Base-by-base conservation (phyloP, 305 asterid genomes). In the Fraxinus velutina region DNA sequence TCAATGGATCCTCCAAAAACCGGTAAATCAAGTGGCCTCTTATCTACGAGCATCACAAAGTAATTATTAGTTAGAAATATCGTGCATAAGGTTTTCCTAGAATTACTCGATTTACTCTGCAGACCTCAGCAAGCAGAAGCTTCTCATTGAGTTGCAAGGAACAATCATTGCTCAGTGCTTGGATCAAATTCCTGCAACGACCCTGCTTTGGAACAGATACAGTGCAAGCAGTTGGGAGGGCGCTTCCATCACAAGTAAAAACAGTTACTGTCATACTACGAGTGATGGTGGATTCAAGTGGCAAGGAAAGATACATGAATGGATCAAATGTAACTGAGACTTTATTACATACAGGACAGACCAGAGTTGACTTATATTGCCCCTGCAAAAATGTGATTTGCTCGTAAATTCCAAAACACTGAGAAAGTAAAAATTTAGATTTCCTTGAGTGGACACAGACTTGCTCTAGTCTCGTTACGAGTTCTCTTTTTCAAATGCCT, bases 291-390 rank as follows among this genome's bases (percentile, higher is more conserved):
- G 97, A 88, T 88, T 93, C 97, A 85, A 96, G 97, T 1, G 99
- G 98, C 89, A 96, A 80, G 77, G 99, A 96, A 64, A 96, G 93
- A 81, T 94, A 94, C 99, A 96, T 96, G 92, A 94, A 94, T 15
- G 99, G 99, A 86, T 96, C 99, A 55, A 96, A 96, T 79, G 98
- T 96, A 68, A 96, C 92, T 2, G 99, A 96, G 79, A 96, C 92
- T 86, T 96, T 94, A 82, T 91, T 89, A 84, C 99, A 96, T 73
- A 84, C 90, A 81, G 99, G 99, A 88, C 99, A 96, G 78, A 96
- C 97, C 79, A 96, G 91, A 83, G 99, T 96, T 62, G 99, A 96
- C 90, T 96, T 96, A 91, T 92, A 96, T 84, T 96, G 99, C 82
- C 98, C 99, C 98, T 96, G 91, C 79, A 86, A 86, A 88, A 81